Conservation (phyloP, 306 rosid genomes). For the Hippophae tibetana region DNA sequence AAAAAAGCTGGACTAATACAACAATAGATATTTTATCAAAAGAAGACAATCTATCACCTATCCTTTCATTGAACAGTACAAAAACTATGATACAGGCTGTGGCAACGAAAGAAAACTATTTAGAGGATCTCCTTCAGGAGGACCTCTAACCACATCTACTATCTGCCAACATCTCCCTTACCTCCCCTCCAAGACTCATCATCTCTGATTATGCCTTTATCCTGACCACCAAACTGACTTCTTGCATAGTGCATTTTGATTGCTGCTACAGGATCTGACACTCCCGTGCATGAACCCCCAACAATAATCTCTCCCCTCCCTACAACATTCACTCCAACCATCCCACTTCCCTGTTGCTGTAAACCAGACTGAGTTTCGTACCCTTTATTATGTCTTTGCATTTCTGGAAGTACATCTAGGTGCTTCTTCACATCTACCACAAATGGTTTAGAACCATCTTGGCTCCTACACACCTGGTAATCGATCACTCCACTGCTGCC, state of each 20-base stretch:
- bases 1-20: constrained; percentile 66
- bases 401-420: constrained; percentile 53
- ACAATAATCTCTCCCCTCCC: constrained; percentile 68
- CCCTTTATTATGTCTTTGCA: constrained; percentile 47
- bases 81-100: constrained; percentile 46
- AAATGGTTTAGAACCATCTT: constrained; percentile 58
- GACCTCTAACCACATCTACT: constrained; percentile 36
- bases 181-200: constrained; percentile 65
- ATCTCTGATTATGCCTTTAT: constrained; percentile 44
- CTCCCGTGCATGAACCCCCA: constrained; percentile 61
- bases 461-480: constrained; percentile 46
- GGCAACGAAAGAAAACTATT: constrained; percentile 46
- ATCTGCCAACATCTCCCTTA: constrained; percentile 62
- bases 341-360: constrained; percentile 69
- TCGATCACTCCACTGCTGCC: constrained; percentile 55
- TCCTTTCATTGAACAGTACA: constrained; percentile 39
- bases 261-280: constrained; percentile 89
- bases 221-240: constrained; percentile 53
- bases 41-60: constrained; percentile 38
- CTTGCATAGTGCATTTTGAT: constrained; percentile 76
- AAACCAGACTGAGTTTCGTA: constrained; percentile 56
- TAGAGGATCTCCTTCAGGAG: constrained; percentile 9
- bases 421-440: constrained; percentile 52
- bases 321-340: constrained; percentile 65
- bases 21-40: constrained; percentile 37